Evolutionary conservation across 177 flowering plant genomes (phyloP).

Genomic region (Vitis hybrid): DNA sequence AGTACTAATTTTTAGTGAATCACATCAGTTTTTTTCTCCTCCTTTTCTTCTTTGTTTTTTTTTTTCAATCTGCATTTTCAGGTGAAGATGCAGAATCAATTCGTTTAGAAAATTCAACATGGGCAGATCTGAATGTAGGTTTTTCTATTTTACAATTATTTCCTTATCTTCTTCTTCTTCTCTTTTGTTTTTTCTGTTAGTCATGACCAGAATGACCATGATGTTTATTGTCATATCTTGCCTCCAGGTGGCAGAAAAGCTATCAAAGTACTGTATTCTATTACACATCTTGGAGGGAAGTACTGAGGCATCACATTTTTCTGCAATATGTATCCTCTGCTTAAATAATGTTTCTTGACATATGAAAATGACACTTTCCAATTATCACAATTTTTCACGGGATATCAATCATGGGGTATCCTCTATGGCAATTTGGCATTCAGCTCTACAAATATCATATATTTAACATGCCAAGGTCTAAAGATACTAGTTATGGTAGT

Average conservation of each 20-base stretch:
- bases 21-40: not conserved
- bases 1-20: not conserved
- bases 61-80: constrained; percentile 17
- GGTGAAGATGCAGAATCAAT: constrained; percentile 57
- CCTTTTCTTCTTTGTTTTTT: not conserved
- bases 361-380: not conserved
- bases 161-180: not conserved
- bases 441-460: too few species aligned
- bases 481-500: too few species aligned
- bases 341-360: not conserved
- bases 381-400: not conserved
- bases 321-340: constrained; percentile 75
- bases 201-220: not conserved
- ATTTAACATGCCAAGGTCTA: too few species aligned
- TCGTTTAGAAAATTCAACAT: constrained; percentile 50
- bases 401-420: too few species aligned
- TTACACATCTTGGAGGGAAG: constrained; percentile 69
- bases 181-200: not conserved
- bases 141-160: not conserved
- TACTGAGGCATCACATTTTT: constrained; percentile 58
- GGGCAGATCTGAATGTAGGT: constrained; percentile 48
- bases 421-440: too few species aligned
- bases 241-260: constrained; percentile 57
- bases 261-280: constrained; percentile 64
- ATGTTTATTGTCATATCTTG: constrained; percentile 5